A percentile compares a stretch with the other conserved stretches of the same genome.
Evolutionary conservation across 2,329 filamentous ascomycete genomes (phyloP).

Genomic region (Ceratocystis colombiana): DNA sequence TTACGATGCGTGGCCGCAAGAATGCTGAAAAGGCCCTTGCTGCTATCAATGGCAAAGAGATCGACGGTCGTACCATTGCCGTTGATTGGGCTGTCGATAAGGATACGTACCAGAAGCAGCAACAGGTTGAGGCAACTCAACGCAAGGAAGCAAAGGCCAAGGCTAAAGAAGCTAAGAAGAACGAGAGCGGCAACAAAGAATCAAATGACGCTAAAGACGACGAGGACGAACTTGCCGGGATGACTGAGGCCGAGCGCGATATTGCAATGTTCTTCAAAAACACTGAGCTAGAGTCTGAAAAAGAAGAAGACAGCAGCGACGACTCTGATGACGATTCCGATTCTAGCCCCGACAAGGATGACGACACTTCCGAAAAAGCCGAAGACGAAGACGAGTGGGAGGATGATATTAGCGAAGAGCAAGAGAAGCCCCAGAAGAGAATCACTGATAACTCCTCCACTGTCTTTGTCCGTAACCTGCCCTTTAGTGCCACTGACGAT

Average conservation of each 20-base stretch:
- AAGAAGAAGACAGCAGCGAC: slow-evolving; percentile 41
- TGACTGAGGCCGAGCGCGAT: slow-evolving; percentile 36
- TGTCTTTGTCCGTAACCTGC: slow-evolving; percentile 86
- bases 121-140: slow-evolving; percentile 32
- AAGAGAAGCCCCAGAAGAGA: slow-evolving; percentile 40
- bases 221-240: slow-evolving; percentile 27
- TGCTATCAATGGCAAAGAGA: slow-evolving; percentile 74
- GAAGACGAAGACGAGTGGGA: slow-evolving; percentile 39
- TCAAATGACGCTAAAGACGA: slow-evolving; percentile 32
- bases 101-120: slow-evolving; percentile 64
- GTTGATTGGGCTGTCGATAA: slow-evolving; percentile 98
- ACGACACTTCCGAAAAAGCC: slow-evolving; percentile 38
- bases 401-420: slow-evolving; percentile 38
- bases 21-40: slow-evolving; percentile 86
- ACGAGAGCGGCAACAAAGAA: slow-evolving; percentile 36
- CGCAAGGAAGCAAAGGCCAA: slow-evolving; percentile 34
- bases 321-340: slow-evolving; percentile 38
- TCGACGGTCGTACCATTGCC: slow-evolving; percentile 79
- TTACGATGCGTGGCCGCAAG: slow-evolving; percentile 75
- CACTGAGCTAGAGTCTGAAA: slow-evolving; percentile 48
- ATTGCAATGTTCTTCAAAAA: slow-evolving; percentile 47
- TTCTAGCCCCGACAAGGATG: slow-evolving; percentile 36
- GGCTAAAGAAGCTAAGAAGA: slow-evolving; percentile 25
- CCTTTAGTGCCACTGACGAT: slow-evolving; percentile 78
- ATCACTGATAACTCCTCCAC: slow-evolving; percentile 61